Evolutionary conservation across 164 flowering plant genomes (phyloP).

Genomic region (Vitis amurensis): DNA sequence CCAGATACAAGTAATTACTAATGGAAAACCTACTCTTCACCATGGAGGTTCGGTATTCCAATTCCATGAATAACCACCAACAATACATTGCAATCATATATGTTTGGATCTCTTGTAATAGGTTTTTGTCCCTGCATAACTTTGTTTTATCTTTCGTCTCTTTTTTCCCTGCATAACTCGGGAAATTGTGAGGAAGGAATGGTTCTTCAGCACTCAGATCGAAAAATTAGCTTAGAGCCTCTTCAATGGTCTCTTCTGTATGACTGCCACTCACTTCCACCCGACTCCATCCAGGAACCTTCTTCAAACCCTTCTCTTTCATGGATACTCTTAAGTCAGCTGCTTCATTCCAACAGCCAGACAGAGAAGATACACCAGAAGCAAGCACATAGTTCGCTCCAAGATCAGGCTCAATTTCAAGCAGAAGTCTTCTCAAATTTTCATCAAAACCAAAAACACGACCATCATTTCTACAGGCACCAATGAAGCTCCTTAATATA

Average conservation of each 20-base stretch:
- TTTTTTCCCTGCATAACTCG: background rate
- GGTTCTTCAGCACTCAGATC: background rate
- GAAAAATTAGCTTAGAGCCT: background rate
- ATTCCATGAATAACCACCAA: background rate
- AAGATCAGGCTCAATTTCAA: conserved; percentile 46
- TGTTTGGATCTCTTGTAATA: too few relatives aligned
- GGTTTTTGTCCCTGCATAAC: background rate
- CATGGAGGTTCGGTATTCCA: too few relatives aligned
- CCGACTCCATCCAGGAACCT: conserved; percentile 59
- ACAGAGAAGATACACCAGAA: conserved; percentile 36
- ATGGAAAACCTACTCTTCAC: too few relatives aligned
- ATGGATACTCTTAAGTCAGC: conserved; percentile 37
- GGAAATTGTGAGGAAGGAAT: background rate
- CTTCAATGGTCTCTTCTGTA: background rate
- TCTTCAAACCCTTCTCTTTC: conserved; percentile 50
- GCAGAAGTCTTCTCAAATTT: conserved; percentile 28
- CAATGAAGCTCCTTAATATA: conserved; percentile 53
- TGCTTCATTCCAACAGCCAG: conserved; percentile 34
- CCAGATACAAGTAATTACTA: too few relatives aligned
- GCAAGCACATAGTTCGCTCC: conserved; percentile 65
- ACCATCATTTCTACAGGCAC: conserved; percentile 49
- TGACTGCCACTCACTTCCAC: conserved; percentile 25
- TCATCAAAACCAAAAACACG: conserved; percentile 26
- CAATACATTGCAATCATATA: too few relatives aligned
- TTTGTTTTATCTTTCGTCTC: background rate